A percentile compares a stretch with the other conserved stretches of the same genome.
These are phyloP conservation scores for Diaporthe destruens DNA, from an alignment of 2,329 filamentous ascomycete genomes.

Conservation along the genomic window DNA sequence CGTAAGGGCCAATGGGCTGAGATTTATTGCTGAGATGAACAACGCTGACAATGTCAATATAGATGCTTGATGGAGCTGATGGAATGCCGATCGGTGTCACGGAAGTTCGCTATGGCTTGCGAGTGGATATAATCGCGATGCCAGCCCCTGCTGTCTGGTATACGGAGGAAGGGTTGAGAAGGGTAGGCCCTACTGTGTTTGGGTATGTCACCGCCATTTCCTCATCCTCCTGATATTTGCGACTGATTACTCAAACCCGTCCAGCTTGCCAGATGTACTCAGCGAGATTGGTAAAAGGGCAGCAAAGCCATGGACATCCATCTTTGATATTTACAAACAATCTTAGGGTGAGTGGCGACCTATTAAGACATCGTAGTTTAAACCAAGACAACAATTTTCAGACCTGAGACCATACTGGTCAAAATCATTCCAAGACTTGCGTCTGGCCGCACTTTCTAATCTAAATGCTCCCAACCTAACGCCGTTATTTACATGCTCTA, in stretches of 20 bases:
- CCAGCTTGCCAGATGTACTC: background rate
- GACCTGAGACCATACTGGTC: background rate
- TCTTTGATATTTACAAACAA: background rate
- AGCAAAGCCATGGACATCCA: constrained; percentile 8
- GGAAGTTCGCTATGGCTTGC: constrained; percentile 4
- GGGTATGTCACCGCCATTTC: background rate
- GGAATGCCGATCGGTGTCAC: constrained; percentile 27
- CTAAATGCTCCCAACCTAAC: background rate
- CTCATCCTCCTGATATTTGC: no score
- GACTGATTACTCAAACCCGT: background rate
- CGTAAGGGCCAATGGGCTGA: background rate
- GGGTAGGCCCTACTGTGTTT: constrained; percentile 14
- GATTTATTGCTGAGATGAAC: accelerated
- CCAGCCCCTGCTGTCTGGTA: constrained; percentile 4
- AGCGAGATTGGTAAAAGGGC: background rate
- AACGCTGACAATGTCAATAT: background rate
- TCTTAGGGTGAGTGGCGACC: accelerated
- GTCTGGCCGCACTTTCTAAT: background rate
- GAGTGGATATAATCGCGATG: constrained; percentile 18
- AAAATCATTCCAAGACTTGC: background rate
- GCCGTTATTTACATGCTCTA: background rate
- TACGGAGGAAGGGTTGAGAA: constrained; percentile 1
- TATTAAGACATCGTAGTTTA: no score
- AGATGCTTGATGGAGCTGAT: constrained; percentile 26
- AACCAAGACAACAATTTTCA: no score